Conservation (phyloP, 306 rosid species). For the Cucurbita argyrosperma region DNA sequence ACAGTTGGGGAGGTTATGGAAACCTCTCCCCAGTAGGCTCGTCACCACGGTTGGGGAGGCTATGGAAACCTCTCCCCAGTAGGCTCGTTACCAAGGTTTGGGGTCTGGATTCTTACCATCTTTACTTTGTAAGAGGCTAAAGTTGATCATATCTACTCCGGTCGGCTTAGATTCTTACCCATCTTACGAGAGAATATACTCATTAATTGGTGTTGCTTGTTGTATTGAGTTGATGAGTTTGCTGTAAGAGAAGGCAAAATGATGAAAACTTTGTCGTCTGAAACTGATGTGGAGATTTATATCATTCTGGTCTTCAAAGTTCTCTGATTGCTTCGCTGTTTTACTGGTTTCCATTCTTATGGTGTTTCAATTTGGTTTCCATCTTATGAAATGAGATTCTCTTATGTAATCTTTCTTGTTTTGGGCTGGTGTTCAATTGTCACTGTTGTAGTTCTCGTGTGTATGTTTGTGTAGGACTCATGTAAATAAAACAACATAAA, state of each 20-base stretch:
- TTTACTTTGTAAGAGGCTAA: no score
- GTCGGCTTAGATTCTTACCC: no score
- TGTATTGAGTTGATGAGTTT: background rate
- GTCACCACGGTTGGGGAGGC: no score
- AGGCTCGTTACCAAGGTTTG: no score
- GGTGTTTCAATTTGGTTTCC: background rate
- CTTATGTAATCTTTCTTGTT: background rate
- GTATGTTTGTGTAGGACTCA: background rate
- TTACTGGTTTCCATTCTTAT: background rate
- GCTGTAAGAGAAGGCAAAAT: constrained; percentile 9
- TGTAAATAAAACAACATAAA: background rate
- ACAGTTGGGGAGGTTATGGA: no score
- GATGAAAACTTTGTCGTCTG: constrained; percentile 12
- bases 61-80: no score
- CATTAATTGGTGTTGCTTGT: no score
- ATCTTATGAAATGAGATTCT: background rate
- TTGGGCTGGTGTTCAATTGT: background rate
- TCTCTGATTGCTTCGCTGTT: constrained; percentile 32
- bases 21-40: no score
- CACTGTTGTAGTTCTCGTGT: background rate
- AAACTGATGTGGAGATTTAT: constrained; percentile 18
- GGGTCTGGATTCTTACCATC: no score
- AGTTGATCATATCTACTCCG: no score
- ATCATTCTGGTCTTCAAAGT: constrained; percentile 32
- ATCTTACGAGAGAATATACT: background rate